A percentile compares a stretch with the other conserved stretches of the same genome.
Conservation (phyloP, 768 basidiomycete species). For the Auricularia cornea region DNA sequence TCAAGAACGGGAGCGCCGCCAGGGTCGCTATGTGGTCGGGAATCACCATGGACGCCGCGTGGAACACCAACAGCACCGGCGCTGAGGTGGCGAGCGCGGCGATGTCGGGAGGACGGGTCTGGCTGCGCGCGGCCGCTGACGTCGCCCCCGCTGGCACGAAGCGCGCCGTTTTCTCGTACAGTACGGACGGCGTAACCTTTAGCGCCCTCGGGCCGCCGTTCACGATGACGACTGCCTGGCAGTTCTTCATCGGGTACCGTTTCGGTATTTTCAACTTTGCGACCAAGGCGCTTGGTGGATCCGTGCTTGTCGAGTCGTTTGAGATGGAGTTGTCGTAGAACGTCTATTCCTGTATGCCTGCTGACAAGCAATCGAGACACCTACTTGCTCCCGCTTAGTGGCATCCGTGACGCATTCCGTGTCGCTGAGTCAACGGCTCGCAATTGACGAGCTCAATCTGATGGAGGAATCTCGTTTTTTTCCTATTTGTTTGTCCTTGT, state of each 20-base stretch:
- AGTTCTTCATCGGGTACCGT: conserved; percentile 9
- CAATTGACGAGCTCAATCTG: too few relatives aligned
- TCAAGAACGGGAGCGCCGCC: background rate
- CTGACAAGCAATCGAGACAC: too few relatives aligned
- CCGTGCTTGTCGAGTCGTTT: conserved; percentile 5
- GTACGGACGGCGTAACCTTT: conserved; percentile 3
- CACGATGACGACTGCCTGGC: conserved; percentile 3
- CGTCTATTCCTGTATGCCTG: too few relatives aligned
- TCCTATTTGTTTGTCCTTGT: too few relatives aligned
- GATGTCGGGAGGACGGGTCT: conserved; percentile 4
- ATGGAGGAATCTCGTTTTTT: too few relatives aligned
- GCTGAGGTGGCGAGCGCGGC: conserved; percentile 1
- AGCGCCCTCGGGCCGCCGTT: conserved; percentile 1
- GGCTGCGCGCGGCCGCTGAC: conserved; percentile 2
- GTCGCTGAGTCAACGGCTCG: too few relatives aligned
- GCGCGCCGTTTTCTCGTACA: conserved; percentile 6
- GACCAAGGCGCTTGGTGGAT: conserved; percentile 4
- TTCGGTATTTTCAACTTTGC: conserved; percentile 9
- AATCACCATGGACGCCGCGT: conserved; percentile 1
- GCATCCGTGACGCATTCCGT: too few relatives aligned
- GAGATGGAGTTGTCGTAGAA: background rate
- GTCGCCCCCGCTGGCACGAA: background rate
- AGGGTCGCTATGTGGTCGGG: too few relatives aligned
- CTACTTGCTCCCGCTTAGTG: too few relatives aligned
- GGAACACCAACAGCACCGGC: conserved; percentile 1